Percentiles rank a stretch among this genome's conserved stretches.
Evolutionary conservation across 192 early-diverging fungal genomes (phyloP).

Genomic region (Ambispora gerdemannii): DNA sequence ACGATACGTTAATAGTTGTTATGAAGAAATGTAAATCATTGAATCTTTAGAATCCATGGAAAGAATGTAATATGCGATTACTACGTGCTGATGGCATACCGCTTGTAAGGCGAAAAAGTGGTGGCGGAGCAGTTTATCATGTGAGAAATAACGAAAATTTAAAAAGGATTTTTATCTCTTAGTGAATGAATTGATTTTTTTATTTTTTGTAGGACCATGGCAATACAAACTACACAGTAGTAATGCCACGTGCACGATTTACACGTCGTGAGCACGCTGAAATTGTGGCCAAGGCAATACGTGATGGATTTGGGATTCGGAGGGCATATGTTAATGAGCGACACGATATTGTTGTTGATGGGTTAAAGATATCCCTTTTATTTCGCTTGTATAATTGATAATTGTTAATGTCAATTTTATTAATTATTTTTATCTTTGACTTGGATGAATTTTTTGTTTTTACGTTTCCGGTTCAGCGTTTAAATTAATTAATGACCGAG

Average conservation of each 20-base stretch:
- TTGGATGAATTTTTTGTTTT: conserved; percentile 8
- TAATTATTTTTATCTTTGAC: background rate
- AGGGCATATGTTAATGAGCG: conserved; percentile 79
- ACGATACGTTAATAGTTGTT: conserved; percentile 6
- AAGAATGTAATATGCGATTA: conserved; percentile 81
- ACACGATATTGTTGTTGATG: conserved; percentile 86
- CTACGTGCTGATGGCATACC: conserved; percentile 67
- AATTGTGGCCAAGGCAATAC: conserved; percentile 73
- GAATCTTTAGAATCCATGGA: conserved; percentile 83
- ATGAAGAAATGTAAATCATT: background rate
- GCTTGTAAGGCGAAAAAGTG: conserved; percentile 83
- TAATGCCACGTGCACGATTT: conserved; percentile 87
- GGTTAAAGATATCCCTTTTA: conserved; percentile 58
- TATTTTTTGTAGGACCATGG: conserved; percentile 70
- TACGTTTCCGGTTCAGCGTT: conserved; percentile 90
- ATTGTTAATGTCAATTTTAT: conserved; percentile 25
- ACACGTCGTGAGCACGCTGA: conserved; percentile 70
- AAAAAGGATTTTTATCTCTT: background rate
- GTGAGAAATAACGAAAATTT: conserved; percentile 39
- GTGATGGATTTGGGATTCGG: conserved; percentile 66
- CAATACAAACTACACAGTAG: conserved; percentile 92
- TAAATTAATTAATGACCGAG: conserved; percentile 75
- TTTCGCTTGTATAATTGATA: background rate
- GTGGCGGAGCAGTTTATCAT: conserved; percentile 95
- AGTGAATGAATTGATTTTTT: conserved; percentile 7